Percentiles rank a stretch among this genome's conserved stretches.
phyloP scores from a whole-genome alignment of 2,329 filamentous ascomycete species.

The Trichoderma sp. region DNA sequence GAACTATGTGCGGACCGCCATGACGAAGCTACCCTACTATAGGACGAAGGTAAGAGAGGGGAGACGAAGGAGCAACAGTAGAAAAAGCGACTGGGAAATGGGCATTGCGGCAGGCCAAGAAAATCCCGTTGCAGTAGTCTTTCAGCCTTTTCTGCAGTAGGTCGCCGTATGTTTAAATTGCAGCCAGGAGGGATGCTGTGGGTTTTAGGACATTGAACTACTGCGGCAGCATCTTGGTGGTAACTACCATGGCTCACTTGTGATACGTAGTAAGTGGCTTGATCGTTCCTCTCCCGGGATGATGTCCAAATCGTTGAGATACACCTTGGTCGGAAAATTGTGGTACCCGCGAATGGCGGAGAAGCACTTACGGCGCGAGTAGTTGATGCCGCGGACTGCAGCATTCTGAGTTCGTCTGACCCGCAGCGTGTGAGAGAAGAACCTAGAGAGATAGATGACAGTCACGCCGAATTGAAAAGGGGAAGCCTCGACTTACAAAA shows the following conservation, averaged over 20 bases:
- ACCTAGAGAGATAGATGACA: too few species aligned
- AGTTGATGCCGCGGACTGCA: not conserved
- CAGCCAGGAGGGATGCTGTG: not conserved
- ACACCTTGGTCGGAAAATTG: not conserved
- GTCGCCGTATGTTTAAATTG: not conserved
- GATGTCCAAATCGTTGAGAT: not conserved
- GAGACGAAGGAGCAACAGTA: not conserved
- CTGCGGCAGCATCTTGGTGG: not conserved
- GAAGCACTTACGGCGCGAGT: not conserved
- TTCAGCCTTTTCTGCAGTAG: not conserved
- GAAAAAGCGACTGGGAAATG: not conserved
- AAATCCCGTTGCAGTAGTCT: not conserved
- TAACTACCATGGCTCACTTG: slow-evolving; percentile 2
- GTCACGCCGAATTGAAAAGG: too few species aligned
- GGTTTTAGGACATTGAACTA: not conserved
- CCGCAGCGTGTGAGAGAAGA: too few species aligned
- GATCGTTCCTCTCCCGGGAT: not conserved
- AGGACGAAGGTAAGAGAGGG: not conserved
- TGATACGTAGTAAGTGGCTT: not conserved
- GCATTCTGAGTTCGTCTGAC: not conserved
- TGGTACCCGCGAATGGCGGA: not conserved
- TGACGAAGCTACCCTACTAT: not conserved
- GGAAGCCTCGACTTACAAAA: too few species aligned
- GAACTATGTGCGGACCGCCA: not conserved
- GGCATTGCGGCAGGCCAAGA: not conserved